Evolutionary conservation across 2,329 filamentous ascomycete genomes (phyloP).

Genomic region (Penicillium sp.): DNA sequence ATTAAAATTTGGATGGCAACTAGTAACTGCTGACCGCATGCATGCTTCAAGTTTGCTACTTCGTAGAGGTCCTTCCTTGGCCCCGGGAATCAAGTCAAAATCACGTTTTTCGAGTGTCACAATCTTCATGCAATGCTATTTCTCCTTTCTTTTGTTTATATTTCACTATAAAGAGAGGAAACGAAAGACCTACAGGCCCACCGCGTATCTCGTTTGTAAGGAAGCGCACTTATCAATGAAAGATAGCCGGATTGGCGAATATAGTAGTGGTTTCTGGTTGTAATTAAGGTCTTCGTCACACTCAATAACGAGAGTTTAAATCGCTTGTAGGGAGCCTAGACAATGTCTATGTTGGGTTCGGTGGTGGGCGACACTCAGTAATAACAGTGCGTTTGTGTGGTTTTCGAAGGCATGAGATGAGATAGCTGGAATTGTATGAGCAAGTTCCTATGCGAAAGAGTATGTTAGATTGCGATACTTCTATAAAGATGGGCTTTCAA

Average conservation of each 20-base stretch:
- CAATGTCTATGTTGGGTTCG: background rate
- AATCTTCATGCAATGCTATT: too few species aligned
- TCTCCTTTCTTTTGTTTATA: too few species aligned
- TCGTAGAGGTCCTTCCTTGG: background rate
- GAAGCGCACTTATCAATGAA: too few species aligned
- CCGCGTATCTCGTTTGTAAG: too few species aligned
- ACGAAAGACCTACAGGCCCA: too few species aligned
- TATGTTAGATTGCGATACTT: background rate
- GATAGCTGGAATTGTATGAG: background rate
- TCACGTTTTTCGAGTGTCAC: background rate
- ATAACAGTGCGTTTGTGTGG: constrained; percentile 1
- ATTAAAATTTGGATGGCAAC: background rate
- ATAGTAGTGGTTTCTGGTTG: background rate
- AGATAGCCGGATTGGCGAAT: too few species aligned
- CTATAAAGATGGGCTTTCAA: too few species aligned
- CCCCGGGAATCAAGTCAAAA: background rate
- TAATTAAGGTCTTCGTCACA: background rate
- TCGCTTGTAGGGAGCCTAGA: background rate
- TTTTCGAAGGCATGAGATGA: background rate
- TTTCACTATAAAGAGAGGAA: too few species aligned
- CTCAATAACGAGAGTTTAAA: background rate
- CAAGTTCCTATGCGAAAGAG: constrained; percentile 8
- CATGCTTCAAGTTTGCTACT: background rate
- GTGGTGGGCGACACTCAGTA: constrained; percentile 1
- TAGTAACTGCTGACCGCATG: background rate